Evolutionary conservation across 2,329 filamentous ascomycete genomes (phyloP).

Genomic region (Colletotrichum aenigma): DNA sequence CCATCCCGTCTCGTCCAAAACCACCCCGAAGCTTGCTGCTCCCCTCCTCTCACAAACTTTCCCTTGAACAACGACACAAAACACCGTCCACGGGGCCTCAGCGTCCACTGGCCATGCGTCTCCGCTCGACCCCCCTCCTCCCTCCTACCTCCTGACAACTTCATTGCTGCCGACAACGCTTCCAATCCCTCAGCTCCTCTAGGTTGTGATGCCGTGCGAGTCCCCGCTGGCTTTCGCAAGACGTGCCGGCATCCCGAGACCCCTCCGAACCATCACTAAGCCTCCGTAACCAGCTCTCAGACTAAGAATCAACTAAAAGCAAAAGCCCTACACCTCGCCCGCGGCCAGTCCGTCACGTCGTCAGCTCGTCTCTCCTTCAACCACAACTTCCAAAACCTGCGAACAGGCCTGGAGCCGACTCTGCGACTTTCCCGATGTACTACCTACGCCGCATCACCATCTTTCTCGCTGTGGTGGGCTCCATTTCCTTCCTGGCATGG

Average conservation of each 20-base stretch:
- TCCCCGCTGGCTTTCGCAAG: conserved; percentile 7
- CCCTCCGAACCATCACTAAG: conserved; percentile 13
- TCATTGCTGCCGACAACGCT: background rate
- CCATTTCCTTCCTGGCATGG: conserved; percentile 53
- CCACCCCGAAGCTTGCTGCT: conserved; percentile 14
- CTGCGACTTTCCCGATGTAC: conserved; percentile 39
- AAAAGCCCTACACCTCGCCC: background rate
- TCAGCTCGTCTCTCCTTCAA: background rate
- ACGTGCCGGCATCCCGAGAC: conserved; percentile 19
- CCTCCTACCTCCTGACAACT: background rate
- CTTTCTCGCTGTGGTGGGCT: conserved; percentile 40
- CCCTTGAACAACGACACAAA: conserved; percentile 5
- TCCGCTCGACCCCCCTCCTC: conserved; percentile 8
- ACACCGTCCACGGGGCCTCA: conserved; percentile 16
- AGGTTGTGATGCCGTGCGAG: conserved; percentile 14
- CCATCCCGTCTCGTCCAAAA: conserved; percentile 1
- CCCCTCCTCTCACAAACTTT: conserved; percentile 7
- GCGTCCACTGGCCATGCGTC: conserved; percentile 11
- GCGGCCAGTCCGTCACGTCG: background rate
- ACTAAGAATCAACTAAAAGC: background rate
- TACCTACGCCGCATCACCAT: conserved; percentile 50
- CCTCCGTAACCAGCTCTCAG: conserved; percentile 6
- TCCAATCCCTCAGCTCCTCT: background rate
- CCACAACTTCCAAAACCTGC: background rate
- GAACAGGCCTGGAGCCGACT: conserved; percentile 13